These are phyloP conservation scores for Lagerstroemia fauriei DNA, from an alignment of 441 rosid species.

Conservation along the genomic window DNA sequence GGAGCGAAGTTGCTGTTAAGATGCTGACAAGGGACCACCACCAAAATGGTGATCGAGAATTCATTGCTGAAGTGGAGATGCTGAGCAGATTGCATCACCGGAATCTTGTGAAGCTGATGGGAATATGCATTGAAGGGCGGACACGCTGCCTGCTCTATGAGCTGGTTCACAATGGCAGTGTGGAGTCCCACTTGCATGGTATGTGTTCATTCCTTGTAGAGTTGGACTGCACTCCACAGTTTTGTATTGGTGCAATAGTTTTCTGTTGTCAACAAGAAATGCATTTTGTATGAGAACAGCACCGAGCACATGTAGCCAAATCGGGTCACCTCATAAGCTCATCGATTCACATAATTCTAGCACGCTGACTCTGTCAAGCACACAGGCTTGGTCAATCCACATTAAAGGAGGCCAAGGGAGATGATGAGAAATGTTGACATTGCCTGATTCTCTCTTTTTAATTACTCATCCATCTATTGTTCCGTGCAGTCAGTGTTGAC, in stretches of 20 bases:
- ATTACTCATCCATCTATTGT: neutral
- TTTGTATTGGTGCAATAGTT: neutral
- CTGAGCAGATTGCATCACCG: slow-evolving; percentile 95
- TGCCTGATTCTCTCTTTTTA: neutral
- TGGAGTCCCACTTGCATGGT: slow-evolving; percentile 98
- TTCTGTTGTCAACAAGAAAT: neutral
- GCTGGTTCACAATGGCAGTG: slow-evolving; percentile 86
- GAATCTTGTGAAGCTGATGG: slow-evolving; percentile 87
- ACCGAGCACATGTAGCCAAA: neutral
- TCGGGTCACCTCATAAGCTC: no score
- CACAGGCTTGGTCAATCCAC: neutral
- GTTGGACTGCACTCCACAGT: neutral
- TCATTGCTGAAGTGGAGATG: slow-evolving; percentile 95
- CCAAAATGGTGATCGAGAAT: slow-evolving; percentile 85
- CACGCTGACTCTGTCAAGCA: neutral
- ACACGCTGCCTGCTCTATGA: slow-evolving; percentile 84
- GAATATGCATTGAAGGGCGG: slow-evolving; percentile 85
- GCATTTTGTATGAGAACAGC: neutral
- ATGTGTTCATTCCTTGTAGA: slow-evolving; percentile 16
- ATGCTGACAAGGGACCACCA: slow-evolving; percentile 77
- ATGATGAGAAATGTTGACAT: neutral
- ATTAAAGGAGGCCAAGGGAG: neutral
- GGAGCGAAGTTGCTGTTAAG: slow-evolving; percentile 84
- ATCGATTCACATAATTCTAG: no score
- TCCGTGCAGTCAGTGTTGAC: neutral